Percentiles rank a stretch among this genome's conserved stretches.
Conservation (phyloP, 2,329 filamentous ascomycete genomes). For the Aspergillus udagawae region DNA sequence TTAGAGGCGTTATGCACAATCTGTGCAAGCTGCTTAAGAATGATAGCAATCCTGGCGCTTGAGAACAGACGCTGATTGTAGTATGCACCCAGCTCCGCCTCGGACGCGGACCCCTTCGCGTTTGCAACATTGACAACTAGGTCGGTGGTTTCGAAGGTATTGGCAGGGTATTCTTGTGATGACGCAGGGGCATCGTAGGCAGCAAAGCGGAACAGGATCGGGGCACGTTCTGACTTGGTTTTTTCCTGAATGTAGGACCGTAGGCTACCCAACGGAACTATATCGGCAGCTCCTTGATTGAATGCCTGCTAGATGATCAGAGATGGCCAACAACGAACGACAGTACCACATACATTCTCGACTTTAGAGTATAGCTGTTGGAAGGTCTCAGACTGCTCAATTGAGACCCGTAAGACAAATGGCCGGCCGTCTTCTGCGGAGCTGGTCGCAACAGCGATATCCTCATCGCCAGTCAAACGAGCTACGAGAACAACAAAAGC, state of each 20-base stretch:
- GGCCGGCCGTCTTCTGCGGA: conserved; percentile 41
- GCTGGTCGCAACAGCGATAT: conserved; percentile 46
- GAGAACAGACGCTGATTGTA: conserved; percentile 47
- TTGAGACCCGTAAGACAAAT: conserved; percentile 43
- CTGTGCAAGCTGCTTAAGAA: conserved; percentile 41
- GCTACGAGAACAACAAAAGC: conserved; percentile 43
- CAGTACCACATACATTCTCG: conserved; percentile 29
- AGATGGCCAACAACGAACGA: not conserved
- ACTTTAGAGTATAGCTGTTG: conserved; percentile 37
- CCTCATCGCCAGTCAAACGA: conserved; percentile 47
- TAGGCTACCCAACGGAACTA: conserved; percentile 39
- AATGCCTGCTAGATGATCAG: conserved; percentile 29
- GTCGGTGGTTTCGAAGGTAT: conserved; percentile 44
- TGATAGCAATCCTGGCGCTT: conserved; percentile 40
- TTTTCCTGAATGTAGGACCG: conserved; percentile 40
- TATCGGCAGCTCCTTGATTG: conserved; percentile 38
- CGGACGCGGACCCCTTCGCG: conserved; percentile 16
- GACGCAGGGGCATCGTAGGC: conserved; percentile 44
- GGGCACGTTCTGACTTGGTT: conserved; percentile 35
- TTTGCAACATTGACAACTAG: conserved; percentile 38
- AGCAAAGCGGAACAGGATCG: conserved; percentile 46
- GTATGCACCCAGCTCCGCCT: conserved; percentile 36
- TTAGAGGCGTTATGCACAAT: conserved; percentile 39
- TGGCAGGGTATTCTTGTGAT: conserved; percentile 38
- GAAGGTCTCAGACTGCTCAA: conserved; percentile 40